Evolutionary conservation across 2,329 filamentous ascomycete genomes (phyloP).

Genomic region (Colletotrichum noveboracense): DNA sequence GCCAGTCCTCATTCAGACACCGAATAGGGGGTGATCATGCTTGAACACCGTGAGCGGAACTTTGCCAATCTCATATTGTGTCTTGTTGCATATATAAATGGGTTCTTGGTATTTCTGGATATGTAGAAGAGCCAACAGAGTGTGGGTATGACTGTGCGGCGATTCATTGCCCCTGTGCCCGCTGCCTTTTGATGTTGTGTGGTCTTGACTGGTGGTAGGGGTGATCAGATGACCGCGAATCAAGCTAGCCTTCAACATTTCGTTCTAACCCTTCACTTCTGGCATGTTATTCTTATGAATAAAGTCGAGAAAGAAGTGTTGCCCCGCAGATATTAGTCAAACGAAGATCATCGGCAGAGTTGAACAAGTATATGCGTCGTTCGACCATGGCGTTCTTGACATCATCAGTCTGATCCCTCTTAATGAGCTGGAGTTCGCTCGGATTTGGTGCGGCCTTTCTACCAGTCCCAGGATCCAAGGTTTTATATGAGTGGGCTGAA

Average conservation of each 20-base stretch:
- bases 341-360: background rate
- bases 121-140: background rate
- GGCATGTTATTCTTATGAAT: background rate
- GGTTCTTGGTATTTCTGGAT: background rate
- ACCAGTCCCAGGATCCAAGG: too few species aligned
- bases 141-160: too few species aligned
- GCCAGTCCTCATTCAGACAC: background rate
- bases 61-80: background rate
- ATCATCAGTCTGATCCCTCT: too few species aligned
- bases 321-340: background rate
- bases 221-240: rapidly evolving
- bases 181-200: rapidly evolving
- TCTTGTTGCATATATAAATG: background rate
- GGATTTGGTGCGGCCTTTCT: too few species aligned
- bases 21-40: background rate
- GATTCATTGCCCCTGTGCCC: background rate
- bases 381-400: background rate
- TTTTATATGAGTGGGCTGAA: too few species aligned
- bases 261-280: rapidly evolving
- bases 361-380: background rate
- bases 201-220: background rate
- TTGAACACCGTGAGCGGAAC: background rate
- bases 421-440: too few species aligned
- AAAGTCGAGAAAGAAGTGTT: background rate
- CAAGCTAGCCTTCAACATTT: rapidly evolving